These are phyloP conservation scores for Tuber melanosporum DNA, from an alignment of 495 filamentous ascomycete genomes.

Conservation along the genomic window DNA sequence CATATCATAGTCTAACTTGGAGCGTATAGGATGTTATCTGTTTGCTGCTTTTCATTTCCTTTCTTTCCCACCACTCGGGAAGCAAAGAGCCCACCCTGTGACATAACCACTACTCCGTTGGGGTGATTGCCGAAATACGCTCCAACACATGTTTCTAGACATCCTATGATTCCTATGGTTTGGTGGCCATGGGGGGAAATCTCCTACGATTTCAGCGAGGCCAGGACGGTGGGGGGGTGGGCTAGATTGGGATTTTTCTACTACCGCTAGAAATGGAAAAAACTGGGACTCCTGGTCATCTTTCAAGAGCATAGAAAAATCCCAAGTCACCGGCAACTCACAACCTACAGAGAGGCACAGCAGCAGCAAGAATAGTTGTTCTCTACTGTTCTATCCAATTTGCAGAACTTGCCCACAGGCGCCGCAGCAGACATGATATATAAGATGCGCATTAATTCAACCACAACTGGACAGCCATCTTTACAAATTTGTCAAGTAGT, in stretches of 20 bases:
- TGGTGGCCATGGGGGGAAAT: neutral
- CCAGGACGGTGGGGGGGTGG: neutral
- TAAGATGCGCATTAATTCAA: neutral
- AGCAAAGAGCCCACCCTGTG: neutral
- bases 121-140: neutral
- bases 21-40: neutral
- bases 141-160: neutral
- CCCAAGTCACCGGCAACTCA: neutral
- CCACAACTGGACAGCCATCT: neutral
- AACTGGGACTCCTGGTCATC: neutral
- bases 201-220: neutral
- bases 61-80: neutral
- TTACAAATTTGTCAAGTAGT: slow-evolving; percentile 95
- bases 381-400: neutral
- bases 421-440: neutral
- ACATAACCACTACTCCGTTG: neutral
- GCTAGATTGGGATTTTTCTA: neutral
- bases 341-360: neutral
- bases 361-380: neutral
- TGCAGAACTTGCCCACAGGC: neutral
- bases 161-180: neutral
- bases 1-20: neutral
- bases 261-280: neutral
- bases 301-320: neutral
- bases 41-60: neutral